Percentiles rank a stretch among this genome's conserved stretches.
Conservation (phyloP, 2,329 filamentous ascomycete species). For the Trichoderma aggressivum region DNA sequence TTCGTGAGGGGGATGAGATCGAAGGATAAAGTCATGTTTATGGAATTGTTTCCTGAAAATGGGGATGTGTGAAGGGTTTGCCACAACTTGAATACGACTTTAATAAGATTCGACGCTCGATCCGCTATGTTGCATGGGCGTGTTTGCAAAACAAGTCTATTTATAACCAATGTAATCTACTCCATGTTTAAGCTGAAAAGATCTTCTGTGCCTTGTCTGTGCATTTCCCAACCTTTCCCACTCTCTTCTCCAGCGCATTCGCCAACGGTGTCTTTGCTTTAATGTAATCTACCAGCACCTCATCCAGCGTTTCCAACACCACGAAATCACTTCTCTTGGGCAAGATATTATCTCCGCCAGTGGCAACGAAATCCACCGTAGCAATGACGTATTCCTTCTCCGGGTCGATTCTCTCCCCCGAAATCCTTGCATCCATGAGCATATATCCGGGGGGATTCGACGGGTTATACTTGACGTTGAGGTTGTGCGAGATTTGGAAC, state of each 20-base stretch:
- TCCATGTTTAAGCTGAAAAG: background rate
- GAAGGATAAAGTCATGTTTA: background rate
- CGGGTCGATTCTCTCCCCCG: conserved; percentile 45
- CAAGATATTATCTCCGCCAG: conserved; percentile 62
- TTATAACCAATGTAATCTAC: background rate
- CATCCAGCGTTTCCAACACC: conserved; percentile 51
- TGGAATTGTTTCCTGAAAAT: background rate
- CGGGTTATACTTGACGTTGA: conserved; percentile 57
- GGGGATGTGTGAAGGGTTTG: background rate
- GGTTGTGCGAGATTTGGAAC: conserved; percentile 57
- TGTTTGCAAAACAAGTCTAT: background rate
- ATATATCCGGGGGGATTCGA: conserved; percentile 45
- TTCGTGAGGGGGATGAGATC: background rate
- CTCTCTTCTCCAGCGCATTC: conserved; percentile 41
- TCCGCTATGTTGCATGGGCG: background rate
- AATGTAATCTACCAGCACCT: conserved; percentile 52
- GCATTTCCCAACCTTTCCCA: background rate
- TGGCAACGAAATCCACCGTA: conserved; percentile 61
- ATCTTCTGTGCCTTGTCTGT: background rate
- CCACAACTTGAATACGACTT: background rate
- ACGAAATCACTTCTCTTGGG: conserved; percentile 36
- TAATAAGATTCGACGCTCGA: background rate
- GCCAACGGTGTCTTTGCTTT: conserved; percentile 46
- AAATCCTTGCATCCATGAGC: conserved; percentile 52
- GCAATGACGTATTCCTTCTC: conserved; percentile 52